Percentiles rank a stretch among this genome's conserved stretches.
Conservation (phyloP, 192 early-diverging fungal genomes). For the Dissophora globulifera region DNA sequence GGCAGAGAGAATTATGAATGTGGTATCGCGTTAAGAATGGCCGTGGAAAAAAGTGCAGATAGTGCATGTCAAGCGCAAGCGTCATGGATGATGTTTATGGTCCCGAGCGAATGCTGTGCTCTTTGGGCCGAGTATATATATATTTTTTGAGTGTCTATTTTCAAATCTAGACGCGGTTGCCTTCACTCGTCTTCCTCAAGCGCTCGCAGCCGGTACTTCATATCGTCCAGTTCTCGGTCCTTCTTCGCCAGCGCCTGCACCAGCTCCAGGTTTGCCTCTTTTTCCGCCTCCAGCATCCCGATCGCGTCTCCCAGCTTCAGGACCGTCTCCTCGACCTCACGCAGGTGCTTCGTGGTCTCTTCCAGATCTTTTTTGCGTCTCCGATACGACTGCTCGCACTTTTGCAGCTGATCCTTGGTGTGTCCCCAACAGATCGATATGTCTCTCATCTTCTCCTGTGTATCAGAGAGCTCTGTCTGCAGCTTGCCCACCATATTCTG, state of each 20-base stretch:
- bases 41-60: no score
- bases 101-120: no score
- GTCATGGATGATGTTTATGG: no score
- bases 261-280: slow-evolving; percentile 8
- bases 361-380: slow-evolving; percentile 28
- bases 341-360: slow-evolving; percentile 19
- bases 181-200: slow-evolving; percentile 29
- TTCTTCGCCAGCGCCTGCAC: slow-evolving; percentile 9
- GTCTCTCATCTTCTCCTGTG: slow-evolving; percentile 33
- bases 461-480: slow-evolving; percentile 19
- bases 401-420: slow-evolving; percentile 36
- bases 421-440: slow-evolving; percentile 19
- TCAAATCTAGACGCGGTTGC: no score
- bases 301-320: slow-evolving; percentile 27
- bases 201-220: slow-evolving; percentile 19
- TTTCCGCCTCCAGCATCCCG: slow-evolving; percentile 25
- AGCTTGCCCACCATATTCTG: slow-evolving; percentile 39
- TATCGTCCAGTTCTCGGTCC: slow-evolving; percentile 24
- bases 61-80: no score
- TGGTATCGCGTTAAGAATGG: no score
- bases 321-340: slow-evolving; percentile 36
- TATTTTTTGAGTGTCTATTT: no score
- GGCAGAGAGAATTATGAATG: no score
- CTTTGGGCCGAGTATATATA: no score
- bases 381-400: slow-evolving; percentile 20